Conservation (phyloP, 805 yeast genomes). For the Ogataea chonburiensis region DNA sequence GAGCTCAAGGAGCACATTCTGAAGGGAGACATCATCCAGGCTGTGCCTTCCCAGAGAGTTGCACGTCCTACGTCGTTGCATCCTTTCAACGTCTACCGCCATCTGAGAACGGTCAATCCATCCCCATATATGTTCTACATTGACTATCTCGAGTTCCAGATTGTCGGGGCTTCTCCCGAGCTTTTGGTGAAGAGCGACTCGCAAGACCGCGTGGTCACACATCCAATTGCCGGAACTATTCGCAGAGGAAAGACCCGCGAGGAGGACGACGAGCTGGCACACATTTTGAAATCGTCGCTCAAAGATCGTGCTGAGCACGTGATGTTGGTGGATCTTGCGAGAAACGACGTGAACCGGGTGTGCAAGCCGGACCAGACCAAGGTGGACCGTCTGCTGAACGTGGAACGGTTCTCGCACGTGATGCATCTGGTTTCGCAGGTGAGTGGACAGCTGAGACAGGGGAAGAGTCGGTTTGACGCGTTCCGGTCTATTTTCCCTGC, state of each 20-base stretch:
- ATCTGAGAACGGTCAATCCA: conserved; percentile 92
- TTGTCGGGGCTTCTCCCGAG: conserved; percentile 98
- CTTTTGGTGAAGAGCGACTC: conserved; percentile 77
- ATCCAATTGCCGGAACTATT: conserved; percentile 98
- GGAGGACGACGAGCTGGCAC: conserved; percentile 86
- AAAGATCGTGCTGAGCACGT: conserved; percentile 98
- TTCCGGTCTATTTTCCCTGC: conserved; percentile 98
- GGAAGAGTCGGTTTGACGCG: conserved; percentile 90
- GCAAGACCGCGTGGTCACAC: conserved; percentile 77
- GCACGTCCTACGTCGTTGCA: conserved; percentile 93
- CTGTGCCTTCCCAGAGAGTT: conserved; percentile 96
- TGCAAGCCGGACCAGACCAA: conserved; percentile 81
- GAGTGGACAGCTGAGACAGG: conserved; percentile 82
- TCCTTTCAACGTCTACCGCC: conserved; percentile 95
- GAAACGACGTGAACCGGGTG: conserved; percentile 94
- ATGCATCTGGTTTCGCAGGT: conserved; percentile 96
- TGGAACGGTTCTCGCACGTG: conserved; percentile 94
- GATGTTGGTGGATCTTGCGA: conserved; percentile 96
- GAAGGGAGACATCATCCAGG: conserved; percentile 94
- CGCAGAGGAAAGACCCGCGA: conserved; percentile 85
- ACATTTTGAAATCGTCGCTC: conserved; percentile 64
- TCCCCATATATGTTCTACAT: conserved; percentile 95
- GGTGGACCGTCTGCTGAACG: conserved; percentile 85
- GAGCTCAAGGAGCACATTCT: conserved; percentile 76
- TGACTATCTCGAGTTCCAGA: conserved; percentile 87